A percentile compares a stretch with the other conserved stretches of the same genome.
Evolutionary conservation across 1,284 basidiomycete species (phyloP).

Genomic region (Puccinia triticina): DNA sequence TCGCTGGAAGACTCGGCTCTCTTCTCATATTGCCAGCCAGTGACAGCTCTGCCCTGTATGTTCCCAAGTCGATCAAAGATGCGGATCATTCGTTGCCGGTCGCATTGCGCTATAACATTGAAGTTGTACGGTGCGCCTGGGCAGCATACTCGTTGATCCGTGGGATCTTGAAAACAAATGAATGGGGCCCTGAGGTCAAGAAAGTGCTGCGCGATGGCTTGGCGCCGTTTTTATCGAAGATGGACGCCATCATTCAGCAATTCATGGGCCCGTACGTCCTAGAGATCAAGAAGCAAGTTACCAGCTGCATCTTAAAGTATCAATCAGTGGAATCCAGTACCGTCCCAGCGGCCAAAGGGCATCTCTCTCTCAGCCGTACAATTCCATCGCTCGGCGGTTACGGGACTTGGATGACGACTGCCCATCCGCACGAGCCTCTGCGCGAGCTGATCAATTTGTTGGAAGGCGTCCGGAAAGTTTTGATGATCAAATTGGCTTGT

Average conservation of each 20-base stretch:
- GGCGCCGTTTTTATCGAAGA: slow-evolving; percentile 29
- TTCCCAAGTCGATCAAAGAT: slow-evolving; percentile 42
- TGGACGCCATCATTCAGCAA: slow-evolving; percentile 42
- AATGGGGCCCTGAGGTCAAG: slow-evolving; percentile 29
- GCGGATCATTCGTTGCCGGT: slow-evolving; percentile 34
- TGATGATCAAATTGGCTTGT: slow-evolving; percentile 32
- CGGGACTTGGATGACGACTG: slow-evolving; percentile 20
- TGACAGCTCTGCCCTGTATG: slow-evolving; percentile 22
- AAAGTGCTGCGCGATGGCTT: slow-evolving; percentile 41
- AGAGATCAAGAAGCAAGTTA: slow-evolving; percentile 34
- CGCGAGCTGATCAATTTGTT: slow-evolving; percentile 27
- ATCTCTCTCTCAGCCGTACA: neutral
- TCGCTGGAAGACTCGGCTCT: slow-evolving; percentile 34
- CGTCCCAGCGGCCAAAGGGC: neutral
- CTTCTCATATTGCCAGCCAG: slow-evolving; percentile 19
- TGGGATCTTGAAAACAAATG: slow-evolving; percentile 2
- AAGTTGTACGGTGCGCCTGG: slow-evolving; percentile 41
- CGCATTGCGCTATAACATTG: slow-evolving; percentile 36
- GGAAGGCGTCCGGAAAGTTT: slow-evolving; percentile 38
- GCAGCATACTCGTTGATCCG: slow-evolving; percentile 9
- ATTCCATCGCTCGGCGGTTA: slow-evolving; percentile 12
- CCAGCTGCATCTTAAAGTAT: slow-evolving; percentile 24
- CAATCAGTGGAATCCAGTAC: neutral
- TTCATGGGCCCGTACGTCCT: slow-evolving; percentile 44
- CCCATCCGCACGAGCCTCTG: slow-evolving; percentile 29